Conservation (phyloP, 208 protist genomes). For the Naegleria gruberi region DNA sequence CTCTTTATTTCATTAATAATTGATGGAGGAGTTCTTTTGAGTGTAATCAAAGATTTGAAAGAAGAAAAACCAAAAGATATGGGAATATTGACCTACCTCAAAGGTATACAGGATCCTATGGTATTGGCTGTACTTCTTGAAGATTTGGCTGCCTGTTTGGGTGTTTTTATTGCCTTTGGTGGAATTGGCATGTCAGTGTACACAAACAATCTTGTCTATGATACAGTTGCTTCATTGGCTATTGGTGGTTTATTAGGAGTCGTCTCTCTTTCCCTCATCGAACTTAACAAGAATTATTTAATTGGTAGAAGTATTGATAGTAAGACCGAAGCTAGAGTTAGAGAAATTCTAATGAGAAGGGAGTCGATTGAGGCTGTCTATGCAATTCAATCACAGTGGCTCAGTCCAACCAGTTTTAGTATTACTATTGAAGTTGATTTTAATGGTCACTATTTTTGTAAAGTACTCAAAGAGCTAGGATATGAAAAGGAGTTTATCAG, state of each 20-base stretch:
- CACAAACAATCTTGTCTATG: neutral
- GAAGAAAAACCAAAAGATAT: conserved; percentile 13
- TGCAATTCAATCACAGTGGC: neutral
- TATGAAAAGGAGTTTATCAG: neutral
- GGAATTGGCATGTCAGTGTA: neutral
- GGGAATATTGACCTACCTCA: neutral
- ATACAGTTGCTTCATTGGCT: neutral
- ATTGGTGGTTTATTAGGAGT: neutral
- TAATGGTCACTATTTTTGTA: neutral
- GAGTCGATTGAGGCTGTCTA: neutral
- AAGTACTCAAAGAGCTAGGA: neutral
- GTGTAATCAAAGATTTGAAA: neutral
- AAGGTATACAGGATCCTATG: neutral
- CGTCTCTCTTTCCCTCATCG: neutral
- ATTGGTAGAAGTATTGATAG: neutral
- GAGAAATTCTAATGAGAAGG: neutral
- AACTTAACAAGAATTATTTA: neutral
- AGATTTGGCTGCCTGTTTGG: neutral
- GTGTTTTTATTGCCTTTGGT: neutral
- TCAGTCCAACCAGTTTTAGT: neutral
- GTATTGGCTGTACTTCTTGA: conserved; percentile 5
- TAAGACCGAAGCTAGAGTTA: neutral
- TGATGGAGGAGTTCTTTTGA: neutral
- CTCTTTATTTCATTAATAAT: neutral
- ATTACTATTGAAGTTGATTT: conserved; percentile 1